These are phyloP conservation scores for Phragmites australis DNA, from an alignment of 176 grass and related monocot genomes.

Conservation along the genomic window DNA sequence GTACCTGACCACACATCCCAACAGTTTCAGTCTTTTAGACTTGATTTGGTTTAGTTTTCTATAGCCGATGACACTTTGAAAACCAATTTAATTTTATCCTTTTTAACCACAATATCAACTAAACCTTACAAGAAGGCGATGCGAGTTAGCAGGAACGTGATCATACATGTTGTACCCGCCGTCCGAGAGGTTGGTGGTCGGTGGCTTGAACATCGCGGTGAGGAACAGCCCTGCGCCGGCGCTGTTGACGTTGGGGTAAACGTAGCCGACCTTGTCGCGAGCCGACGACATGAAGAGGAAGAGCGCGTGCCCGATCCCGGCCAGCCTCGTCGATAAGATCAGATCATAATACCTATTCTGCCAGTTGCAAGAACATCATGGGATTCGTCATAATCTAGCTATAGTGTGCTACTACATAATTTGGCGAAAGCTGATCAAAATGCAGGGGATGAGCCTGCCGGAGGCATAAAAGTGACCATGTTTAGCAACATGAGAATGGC, in stretches of 20 bases:
- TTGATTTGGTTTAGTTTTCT: too few relatives aligned
- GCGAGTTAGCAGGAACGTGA: neutral
- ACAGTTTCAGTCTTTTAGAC: too few relatives aligned
- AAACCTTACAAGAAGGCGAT: too few relatives aligned
- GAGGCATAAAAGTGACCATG: neutral
- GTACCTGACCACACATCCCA: slow-evolving; percentile 72
- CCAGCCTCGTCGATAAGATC: slow-evolving; percentile 73
- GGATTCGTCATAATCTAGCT: neutral
- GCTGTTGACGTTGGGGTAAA: slow-evolving; percentile 81
- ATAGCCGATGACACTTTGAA: too few relatives aligned
- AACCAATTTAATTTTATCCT: too few relatives aligned
- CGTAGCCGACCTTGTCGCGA: slow-evolving; percentile 80
- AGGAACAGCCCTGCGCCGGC: slow-evolving; percentile 77
- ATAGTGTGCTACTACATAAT: too few relatives aligned
- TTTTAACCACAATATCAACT: too few relatives aligned
- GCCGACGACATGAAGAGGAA: slow-evolving; percentile 92
- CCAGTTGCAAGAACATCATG: neutral
- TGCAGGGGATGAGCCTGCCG: neutral
- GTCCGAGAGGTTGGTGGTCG: slow-evolving; percentile 60
- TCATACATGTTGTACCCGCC: slow-evolving; percentile 81
- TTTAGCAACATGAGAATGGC: too few relatives aligned
- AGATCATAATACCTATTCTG: slow-evolving; percentile 91
- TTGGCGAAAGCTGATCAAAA: neutral
- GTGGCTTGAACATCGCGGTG: slow-evolving; percentile 61
- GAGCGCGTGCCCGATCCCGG: slow-evolving; percentile 74